Percentiles rank a stretch among this genome's conserved stretches.
Evolutionary conservation across 106 monocot genomes (phyloP).

Genomic region (Agapanthus africanus): DNA sequence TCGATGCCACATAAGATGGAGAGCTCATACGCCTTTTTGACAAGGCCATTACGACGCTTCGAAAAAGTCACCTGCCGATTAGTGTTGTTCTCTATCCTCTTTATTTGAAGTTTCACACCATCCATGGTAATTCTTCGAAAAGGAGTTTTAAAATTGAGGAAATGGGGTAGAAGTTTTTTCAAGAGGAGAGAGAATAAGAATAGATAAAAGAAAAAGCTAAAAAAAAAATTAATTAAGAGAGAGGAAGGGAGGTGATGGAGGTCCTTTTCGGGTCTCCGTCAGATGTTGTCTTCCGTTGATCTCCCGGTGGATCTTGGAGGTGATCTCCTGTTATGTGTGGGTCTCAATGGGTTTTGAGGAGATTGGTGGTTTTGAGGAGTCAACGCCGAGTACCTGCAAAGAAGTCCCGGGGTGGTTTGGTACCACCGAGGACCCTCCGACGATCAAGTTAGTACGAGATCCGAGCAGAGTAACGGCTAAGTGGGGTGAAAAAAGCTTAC

Average conservation of each 20-base stretch:
- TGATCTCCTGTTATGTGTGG: too few species aligned
- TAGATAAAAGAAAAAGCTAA: background rate
- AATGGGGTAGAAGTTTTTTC: background rate
- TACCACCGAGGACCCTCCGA: too few species aligned
- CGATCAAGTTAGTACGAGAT: too few species aligned
- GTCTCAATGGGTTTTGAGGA: too few species aligned
- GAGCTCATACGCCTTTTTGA: slow-evolving; percentile 92
- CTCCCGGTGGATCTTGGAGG: too few species aligned
- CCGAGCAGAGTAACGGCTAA: too few species aligned
- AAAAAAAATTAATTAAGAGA: background rate
- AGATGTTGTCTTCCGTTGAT: too few species aligned
- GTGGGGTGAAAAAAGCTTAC: too few species aligned
- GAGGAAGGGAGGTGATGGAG: background rate
- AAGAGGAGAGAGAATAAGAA: background rate
- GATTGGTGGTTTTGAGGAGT: too few species aligned
- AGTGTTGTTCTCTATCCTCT: slow-evolving; percentile 72
- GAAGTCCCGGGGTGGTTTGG: too few species aligned
- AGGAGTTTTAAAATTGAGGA: background rate
- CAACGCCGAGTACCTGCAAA: too few species aligned
- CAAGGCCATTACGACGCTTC: slow-evolving; percentile 85
- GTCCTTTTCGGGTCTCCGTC: too few species aligned
- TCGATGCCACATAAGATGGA: slow-evolving; percentile 91
- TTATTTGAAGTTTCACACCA: slow-evolving; percentile 77
- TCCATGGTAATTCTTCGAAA: slow-evolving; percentile 41
- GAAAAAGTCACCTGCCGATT: slow-evolving; percentile 89